Evolutionary conservation across 441 rosid species (phyloP).

Genomic region (Euphorbia schlechtendalii): DNA sequence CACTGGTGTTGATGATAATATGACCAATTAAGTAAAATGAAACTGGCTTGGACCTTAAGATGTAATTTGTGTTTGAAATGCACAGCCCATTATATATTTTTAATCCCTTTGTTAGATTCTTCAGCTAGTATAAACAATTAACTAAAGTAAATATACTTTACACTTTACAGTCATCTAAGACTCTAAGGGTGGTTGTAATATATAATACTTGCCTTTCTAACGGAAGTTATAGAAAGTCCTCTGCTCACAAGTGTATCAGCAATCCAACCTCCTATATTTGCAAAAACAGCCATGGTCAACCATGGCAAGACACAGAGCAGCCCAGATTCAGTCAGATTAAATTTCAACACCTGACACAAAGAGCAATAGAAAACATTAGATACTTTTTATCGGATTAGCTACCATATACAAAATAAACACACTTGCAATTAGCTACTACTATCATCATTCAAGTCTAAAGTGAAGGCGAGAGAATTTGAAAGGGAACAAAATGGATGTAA

Average conservation of each 20-base stretch:
- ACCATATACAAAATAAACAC: neutral
- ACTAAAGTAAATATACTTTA: too few relatives aligned
- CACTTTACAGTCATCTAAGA: too few relatives aligned
- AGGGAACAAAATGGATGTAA: neutral
- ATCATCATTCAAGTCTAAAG: neutral
- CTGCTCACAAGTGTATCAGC: constrained; percentile 94
- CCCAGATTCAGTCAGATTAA: constrained; percentile 54
- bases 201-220: constrained; percentile 59
- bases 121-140: too few relatives aligned
- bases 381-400: neutral
- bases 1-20: too few relatives aligned
- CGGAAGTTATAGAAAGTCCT: constrained; percentile 85
- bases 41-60: too few relatives aligned
- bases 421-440: neutral
- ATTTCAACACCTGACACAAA: constrained; percentile 17
- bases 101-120: too few relatives aligned
- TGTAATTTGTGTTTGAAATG: too few relatives aligned
- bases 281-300: constrained; percentile 93
- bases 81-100: too few relatives aligned
- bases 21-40: too few relatives aligned
- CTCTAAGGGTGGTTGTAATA: too few relatives aligned
- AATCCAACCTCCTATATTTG: constrained; percentile 97
- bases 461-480: neutral
- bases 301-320: constrained; percentile 94
- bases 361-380: neutral